Conservation (phyloP, 2,329 filamentous ascomycete genomes). For the Trichophyton simii region DNA sequence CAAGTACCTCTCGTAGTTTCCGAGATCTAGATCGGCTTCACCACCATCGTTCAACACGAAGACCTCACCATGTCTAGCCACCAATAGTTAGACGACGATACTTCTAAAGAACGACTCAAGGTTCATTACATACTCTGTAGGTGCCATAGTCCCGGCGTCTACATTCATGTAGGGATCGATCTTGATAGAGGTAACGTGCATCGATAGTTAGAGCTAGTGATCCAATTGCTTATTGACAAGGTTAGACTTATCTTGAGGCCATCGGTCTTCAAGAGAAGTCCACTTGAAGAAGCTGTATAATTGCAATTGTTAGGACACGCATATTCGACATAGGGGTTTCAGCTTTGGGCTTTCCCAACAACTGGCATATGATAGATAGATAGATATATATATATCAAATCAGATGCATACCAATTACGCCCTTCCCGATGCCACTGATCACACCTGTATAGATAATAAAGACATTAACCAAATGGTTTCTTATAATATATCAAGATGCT, state of each 20-base stretch:
- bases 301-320: slow-evolving; percentile 11
- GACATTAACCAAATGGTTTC: background rate
- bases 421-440: slow-evolving; percentile 44
- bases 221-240: background rate
- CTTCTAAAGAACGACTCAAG: background rate
- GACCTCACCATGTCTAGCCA: slow-evolving; percentile 63
- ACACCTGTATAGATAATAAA: slow-evolving; percentile 24
- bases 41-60: slow-evolving; percentile 79
- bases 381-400: background rate
- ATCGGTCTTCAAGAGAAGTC: slow-evolving; percentile 64
- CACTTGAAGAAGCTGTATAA: slow-evolving; percentile 52
- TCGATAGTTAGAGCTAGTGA: slow-evolving; percentile 17
- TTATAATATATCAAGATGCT: background rate
- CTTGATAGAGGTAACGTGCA: slow-evolving; percentile 54
- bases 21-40: slow-evolving; percentile 61
- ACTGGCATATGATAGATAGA: slow-evolving; percentile 3
- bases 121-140: slow-evolving; percentile 41
- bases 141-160: slow-evolving; percentile 61
- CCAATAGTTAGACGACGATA: background rate
- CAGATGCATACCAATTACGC: slow-evolving; percentile 49
- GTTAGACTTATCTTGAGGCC: slow-evolving; percentile 57
- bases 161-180: slow-evolving; percentile 64
- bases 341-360: slow-evolving; percentile 15
- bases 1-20: slow-evolving; percentile 71
- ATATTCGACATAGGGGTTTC: slow-evolving; percentile 17